A percentile compares a stretch with the other conserved stretches of the same genome.
phyloP scores from a whole-genome alignment of 805 yeast species.

The Saccharomycopsis amapae region DNA sequence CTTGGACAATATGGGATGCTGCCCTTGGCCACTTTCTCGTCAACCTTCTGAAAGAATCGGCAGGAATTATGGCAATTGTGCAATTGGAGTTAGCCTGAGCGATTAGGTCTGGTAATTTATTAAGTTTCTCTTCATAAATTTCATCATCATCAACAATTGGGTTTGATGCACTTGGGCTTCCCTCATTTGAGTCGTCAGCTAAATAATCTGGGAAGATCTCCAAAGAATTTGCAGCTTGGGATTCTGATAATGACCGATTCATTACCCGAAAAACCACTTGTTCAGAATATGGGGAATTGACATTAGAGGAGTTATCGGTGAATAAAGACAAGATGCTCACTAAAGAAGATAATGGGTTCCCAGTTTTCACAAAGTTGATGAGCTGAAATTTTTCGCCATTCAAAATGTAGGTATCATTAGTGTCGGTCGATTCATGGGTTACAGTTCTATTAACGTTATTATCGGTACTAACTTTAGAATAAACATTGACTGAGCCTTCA shows the following conservation, averaged over 20 bases:
- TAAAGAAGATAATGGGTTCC: conserved; percentile 79
- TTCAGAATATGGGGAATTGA: neutral
- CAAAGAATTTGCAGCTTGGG: conserved; percentile 2
- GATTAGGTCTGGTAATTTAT: conserved; percentile 38
- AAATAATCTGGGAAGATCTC: conserved; percentile 10
- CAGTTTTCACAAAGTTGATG: conserved; percentile 72
- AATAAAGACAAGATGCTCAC: conserved; percentile 74
- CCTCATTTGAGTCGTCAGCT: conserved; percentile 12
- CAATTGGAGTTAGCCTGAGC: conserved; percentile 71
- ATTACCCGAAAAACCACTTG: conserved; percentile 5
- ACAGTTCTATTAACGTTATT: conserved; percentile 12
- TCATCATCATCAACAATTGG: neutral
- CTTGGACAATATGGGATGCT: conserved; percentile 89
- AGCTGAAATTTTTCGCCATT: conserved; percentile 63
- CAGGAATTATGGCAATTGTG: conserved; percentile 89
- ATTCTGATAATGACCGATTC: neutral
- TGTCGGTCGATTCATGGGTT: conserved; percentile 3
- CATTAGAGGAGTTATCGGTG: conserved; percentile 32
- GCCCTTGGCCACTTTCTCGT: conserved; percentile 76
- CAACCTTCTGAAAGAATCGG: conserved; percentile 67
- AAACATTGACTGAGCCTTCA: conserved; percentile 83
- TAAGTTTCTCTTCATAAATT: too few species aligned
- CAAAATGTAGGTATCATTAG: conserved; percentile 38
- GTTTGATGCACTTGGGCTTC: neutral
- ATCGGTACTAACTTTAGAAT: conserved; percentile 38